These are phyloP conservation scores for Pisolithus microcarpus DNA, from an alignment of 768 basidiomycete species.

Conservation along the genomic window DNA sequence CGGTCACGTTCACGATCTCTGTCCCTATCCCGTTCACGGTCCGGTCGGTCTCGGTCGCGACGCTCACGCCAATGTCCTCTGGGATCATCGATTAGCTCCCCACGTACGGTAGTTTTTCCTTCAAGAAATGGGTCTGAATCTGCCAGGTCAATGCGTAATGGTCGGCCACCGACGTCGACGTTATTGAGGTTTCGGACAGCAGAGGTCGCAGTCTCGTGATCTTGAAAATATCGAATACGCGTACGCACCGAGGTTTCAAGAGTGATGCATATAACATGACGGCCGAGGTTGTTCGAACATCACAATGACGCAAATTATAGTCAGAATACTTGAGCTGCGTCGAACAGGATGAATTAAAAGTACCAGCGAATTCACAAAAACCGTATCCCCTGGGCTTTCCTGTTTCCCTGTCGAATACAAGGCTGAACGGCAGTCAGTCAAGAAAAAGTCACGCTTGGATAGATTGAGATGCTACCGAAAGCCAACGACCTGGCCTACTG, in stretches of 20 bases:
- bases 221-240: constrained; percentile 31
- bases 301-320: constrained; percentile 12
- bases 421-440: constrained; percentile 34
- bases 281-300: not conserved
- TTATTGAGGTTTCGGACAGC: constrained; percentile 96
- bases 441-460: not conserved
- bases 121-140: constrained; percentile 90
- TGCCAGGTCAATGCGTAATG: constrained; percentile 88
- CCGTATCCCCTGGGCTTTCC: constrained; percentile 93
- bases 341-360: constrained; percentile 32
- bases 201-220: constrained; percentile 92
- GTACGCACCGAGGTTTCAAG: constrained; percentile 3
- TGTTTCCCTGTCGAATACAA: constrained; percentile 88
- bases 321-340: constrained; percentile 34
- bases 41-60: constrained; percentile 40
- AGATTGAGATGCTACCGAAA: constrained; percentile 50
- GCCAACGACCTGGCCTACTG: constrained; percentile 82
- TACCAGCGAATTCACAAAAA: constrained; percentile 90
- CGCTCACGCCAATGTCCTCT: constrained; percentile 37
- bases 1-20: constrained; percentile 48
- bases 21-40: constrained; percentile 33
- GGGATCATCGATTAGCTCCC: constrained; percentile 62
- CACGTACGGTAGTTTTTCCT: constrained; percentile 81
- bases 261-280: constrained; percentile 7
- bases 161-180: constrained; percentile 85